Conservation (phyloP, 768 basidiomycete species). For the Cystofilobasidium ferigula region DNA sequence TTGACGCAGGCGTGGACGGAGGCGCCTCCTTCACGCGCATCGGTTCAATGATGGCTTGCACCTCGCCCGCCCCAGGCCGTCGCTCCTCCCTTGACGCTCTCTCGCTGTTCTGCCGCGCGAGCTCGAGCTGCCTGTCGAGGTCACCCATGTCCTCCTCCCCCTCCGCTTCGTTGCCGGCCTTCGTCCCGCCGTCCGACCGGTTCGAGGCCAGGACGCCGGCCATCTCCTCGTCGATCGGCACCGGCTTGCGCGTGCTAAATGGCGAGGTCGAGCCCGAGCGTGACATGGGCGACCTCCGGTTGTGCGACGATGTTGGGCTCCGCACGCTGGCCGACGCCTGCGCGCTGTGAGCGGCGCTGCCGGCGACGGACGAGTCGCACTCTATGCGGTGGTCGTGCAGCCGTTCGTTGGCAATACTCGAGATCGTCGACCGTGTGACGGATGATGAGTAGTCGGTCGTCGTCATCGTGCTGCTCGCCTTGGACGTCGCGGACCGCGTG, state of each 20-base stretch:
- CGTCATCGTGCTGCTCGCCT: constrained; percentile 46
- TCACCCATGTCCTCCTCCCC: constrained; percentile 45
- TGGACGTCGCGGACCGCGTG: constrained; percentile 57
- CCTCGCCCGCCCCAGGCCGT: background rate
- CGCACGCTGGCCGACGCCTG: background rate
- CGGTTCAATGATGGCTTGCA: background rate
- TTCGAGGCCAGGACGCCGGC: constrained; percentile 38
- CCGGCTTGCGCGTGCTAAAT: constrained; percentile 49
- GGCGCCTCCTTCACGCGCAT: background rate
- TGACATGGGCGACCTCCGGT: constrained; percentile 41
- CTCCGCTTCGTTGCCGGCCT: constrained; percentile 36
- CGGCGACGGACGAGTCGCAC: background rate
- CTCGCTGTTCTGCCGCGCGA: constrained; percentile 59
- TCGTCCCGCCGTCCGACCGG: constrained; percentile 32
- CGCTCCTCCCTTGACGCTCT: background rate
- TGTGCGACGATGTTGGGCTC: constrained; percentile 50
- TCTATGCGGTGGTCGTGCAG: background rate
- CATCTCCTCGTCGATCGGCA: constrained; percentile 42
- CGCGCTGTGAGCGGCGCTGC: background rate
- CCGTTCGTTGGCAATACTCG: background rate
- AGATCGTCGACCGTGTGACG: constrained; percentile 25
- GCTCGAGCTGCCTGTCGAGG: constrained; percentile 61
- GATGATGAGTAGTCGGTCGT: constrained; percentile 32
- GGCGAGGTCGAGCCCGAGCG: constrained; percentile 59
- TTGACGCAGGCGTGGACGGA: background rate